Percentiles rank a stretch among this genome's conserved stretches.
These are phyloP conservation scores for Crithidia fasciculata DNA, from an alignment of 208 protist species.

Conservation along the genomic window DNA sequence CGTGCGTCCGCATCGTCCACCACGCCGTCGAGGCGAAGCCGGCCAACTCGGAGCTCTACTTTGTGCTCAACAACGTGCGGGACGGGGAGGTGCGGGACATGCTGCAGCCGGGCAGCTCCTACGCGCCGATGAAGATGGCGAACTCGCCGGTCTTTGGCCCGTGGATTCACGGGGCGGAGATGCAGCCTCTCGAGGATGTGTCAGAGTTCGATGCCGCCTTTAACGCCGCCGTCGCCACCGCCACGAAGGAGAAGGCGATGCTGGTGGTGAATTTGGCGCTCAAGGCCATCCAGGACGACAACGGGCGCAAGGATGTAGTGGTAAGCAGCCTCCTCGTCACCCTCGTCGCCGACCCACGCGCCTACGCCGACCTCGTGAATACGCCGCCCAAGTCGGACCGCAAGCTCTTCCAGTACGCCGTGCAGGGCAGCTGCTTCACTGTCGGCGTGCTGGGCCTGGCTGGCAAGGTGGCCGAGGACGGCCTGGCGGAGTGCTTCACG, in stretches of 20 bases:
- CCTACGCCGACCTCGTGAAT: slow-evolving; percentile 24
- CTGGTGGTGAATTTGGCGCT: slow-evolving; percentile 39
- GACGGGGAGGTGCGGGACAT: slow-evolving; percentile 38
- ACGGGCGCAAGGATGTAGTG: slow-evolving; percentile 36
- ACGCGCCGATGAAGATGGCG: slow-evolving; percentile 25
- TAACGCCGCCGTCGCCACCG: slow-evolving; percentile 21
- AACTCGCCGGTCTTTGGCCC: slow-evolving; percentile 71
- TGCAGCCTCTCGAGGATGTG: slow-evolving; percentile 28
- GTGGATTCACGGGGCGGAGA: slow-evolving; percentile 32
- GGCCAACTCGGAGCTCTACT: slow-evolving; percentile 39
- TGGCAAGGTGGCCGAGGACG: slow-evolving; percentile 26
- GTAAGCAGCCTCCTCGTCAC: slow-evolving; percentile 51
- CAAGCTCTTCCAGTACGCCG: slow-evolving; percentile 53
- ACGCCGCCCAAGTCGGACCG: slow-evolving; percentile 26
- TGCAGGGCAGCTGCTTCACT: slow-evolving; percentile 53
- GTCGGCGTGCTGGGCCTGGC: slow-evolving; percentile 38
- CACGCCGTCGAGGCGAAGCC: slow-evolving; percentile 25
- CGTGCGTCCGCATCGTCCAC: slow-evolving; percentile 33
- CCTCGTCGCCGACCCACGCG: slow-evolving; percentile 30
- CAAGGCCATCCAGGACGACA: slow-evolving; percentile 32
- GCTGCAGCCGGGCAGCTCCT: slow-evolving; percentile 19
- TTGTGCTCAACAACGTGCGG: slow-evolving; percentile 37
- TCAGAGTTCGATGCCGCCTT: slow-evolving; percentile 31
- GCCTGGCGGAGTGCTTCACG: slow-evolving; percentile 20
- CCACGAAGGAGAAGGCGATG: slow-evolving; percentile 34